Evolutionary conservation across 495 filamentous ascomycete species (phyloP), one percentile per base, ranked within the genome.

Genomic region (Trypethelium eluteriae): DNA sequence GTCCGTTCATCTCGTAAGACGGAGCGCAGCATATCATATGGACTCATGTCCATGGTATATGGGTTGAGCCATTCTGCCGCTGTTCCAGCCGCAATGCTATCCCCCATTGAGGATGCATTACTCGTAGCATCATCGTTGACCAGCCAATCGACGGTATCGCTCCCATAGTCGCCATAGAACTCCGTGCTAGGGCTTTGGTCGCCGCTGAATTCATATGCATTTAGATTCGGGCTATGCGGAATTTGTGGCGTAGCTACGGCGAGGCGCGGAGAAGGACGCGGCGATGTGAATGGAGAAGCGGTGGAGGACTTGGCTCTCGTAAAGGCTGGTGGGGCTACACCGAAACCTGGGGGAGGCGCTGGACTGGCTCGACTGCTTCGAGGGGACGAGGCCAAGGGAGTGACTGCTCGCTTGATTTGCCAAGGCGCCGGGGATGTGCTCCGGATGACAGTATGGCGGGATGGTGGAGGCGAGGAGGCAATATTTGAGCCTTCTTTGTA

Each of bases 11-110:
- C 92, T 11, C 93, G 92, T 41, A 99, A 81, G 39, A 99, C 94
- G 11, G 93, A 96, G 62, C 95, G 89, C 53, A 99, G 81, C 82
- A 99, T 99, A 76, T 99, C 95, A 79, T 96, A 95, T 2, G 95
- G 93, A 63, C 90, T 94, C 95, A 99, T 99, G 72, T 98, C 92
- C 68, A 80, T 81, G 69, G 89, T 86, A 67, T 89, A 85, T 41
- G 87, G 85, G 38, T 90, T 86, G 67, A 90, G 84, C 72, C 91
- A 95, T 65, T 93, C 86, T 16, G 92, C 88, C 7, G 88, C 89
- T 25, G 87, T 88, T 65, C 88, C 89, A 68, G 50, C 68, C 35
- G 66, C 68, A 35, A 49, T 6, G 35, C 91, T 87, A 38, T 88
- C 81, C 34, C 84, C 89, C 3, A 86, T 84, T 11, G 92, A 96